These are phyloP conservation scores for Pleodorina starrii DNA, from an alignment of 139 green algal genomes.

Conservation along the genomic window DNA sequence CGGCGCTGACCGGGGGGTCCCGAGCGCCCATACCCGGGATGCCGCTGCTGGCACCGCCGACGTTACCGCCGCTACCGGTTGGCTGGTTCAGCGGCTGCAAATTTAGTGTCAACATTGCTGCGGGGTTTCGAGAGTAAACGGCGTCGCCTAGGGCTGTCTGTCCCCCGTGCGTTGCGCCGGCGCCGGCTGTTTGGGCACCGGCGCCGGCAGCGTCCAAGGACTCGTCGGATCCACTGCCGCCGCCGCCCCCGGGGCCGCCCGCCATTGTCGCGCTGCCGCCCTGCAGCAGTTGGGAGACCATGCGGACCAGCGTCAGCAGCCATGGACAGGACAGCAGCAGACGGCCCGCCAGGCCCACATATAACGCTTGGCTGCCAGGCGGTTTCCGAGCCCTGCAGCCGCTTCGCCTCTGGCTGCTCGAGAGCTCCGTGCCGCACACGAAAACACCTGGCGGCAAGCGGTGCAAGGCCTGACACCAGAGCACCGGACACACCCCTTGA, in stretches of 20 bases:
- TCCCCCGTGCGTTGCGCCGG: background rate
- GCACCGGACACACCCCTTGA: too few species aligned
- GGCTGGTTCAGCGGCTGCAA: background rate
- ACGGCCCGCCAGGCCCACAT: too few species aligned
- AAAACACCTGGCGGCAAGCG: too few species aligned
- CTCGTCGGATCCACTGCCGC: background rate
- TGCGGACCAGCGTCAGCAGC: too few species aligned
- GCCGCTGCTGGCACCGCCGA: background rate
- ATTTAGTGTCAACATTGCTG: background rate
- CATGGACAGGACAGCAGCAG: too few species aligned
- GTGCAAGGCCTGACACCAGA: too few species aligned
- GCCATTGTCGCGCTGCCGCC: background rate
- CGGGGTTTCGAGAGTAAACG: background rate
- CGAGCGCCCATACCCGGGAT: background rate
- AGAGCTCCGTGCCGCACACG: too few species aligned
- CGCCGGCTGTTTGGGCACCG: background rate
- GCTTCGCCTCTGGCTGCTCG: too few species aligned
- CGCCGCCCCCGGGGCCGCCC: background rate
- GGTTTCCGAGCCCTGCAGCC: too few species aligned
- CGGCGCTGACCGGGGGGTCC: background rate
- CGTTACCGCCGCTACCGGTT: background rate
- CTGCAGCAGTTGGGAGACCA: background rate
- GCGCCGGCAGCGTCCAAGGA: background rate
- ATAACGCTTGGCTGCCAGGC: too few species aligned
- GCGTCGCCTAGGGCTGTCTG: background rate